Evolutionary conservation across 2,329 filamentous ascomycete species (phyloP), one percentile per base, ranked within the genome.

Genomic region (Annulohypoxylon truncatum): DNA sequence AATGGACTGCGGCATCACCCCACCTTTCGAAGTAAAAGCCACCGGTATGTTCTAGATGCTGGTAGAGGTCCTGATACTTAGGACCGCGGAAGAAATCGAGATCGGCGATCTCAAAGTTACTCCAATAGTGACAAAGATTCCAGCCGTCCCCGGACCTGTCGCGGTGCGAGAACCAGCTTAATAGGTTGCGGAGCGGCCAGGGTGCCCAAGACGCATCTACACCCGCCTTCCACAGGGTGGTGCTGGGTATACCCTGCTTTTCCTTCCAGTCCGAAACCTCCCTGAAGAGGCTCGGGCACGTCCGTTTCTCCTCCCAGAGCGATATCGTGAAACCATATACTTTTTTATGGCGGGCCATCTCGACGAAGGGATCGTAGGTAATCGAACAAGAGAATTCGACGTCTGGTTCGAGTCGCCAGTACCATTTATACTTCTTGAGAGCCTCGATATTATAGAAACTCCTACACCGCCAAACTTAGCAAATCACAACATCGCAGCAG

Each of bases 51-150:
- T 82, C 81, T 4, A 83, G 69, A 42, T 77, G 75, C 24, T 77
- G 71, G 66, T 79, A 82, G 9, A 82, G 74, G 9, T 79, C 77
- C 66, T 81, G 80, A 61, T 83, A 83, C 46, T 74, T 73, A 26
- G 71, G 71, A 20, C 76, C 73, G 9, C 81, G 77, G 72, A 82
- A 83, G 59, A 82, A 82, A 56, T 82, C 80, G 64, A 83, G 76
- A 58, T 81, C 76, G 22, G 80, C 81, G 63, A 83, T 82, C 70
- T 83, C 81, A 54, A 83, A 83, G 58, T 83, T 83, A 62, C 79
- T 82, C 81, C 81, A 83, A 67, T 82, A 83, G 62, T 83, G 81
- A 64, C 81, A 83, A 28, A 78, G 69, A 69, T 79, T 82, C 81
- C 81, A 83, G 15, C 71, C 66, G 64, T 83, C 81, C 13, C 81